Conservation (phyloP, 2,329 filamentous ascomycete species). For the Trichoderma sp. region DNA sequence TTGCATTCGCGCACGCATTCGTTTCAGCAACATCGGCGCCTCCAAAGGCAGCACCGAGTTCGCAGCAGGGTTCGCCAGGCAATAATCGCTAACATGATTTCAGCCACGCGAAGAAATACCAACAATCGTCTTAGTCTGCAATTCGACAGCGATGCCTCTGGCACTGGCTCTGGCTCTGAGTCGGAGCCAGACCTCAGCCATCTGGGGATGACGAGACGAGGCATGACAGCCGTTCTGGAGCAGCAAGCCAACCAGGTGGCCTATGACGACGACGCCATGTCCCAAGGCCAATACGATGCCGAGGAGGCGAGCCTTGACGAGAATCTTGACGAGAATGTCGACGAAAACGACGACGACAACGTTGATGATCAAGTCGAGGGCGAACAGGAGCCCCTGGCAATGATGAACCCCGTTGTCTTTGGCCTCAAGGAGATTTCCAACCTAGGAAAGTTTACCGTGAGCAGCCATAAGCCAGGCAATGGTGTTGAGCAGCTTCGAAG, state of each 20-base stretch:
- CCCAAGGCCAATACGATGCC: constrained; percentile 33
- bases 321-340: constrained; percentile 36
- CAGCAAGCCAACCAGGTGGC: constrained; percentile 33
- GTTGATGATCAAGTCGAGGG: constrained; percentile 38
- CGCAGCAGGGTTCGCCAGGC: not conserved
- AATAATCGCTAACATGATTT: constrained; percentile 19
- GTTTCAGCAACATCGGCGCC: not conserved
- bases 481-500: constrained; percentile 72
- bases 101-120: constrained; percentile 31
- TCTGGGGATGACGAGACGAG: constrained; percentile 35
- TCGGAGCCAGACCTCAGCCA: constrained; percentile 39
- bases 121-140: constrained; percentile 38
- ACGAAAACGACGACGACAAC: constrained; percentile 37
- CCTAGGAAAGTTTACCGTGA: constrained; percentile 78
- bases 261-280: constrained; percentile 30
- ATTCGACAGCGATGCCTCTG: constrained; percentile 35
- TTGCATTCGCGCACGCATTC: constrained; percentile 2
- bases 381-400: constrained; percentile 38
- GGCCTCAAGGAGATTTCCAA: constrained; percentile 80
- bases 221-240: constrained; percentile 23
- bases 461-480: constrained; percentile 75
- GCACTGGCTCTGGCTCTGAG: constrained; percentile 36
- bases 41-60: not conserved
- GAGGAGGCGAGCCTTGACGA: constrained; percentile 31
- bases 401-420: constrained; percentile 51